Percentiles rank a stretch among this genome's conserved stretches.
These are phyloP conservation scores for Geranium incanum DNA, from an alignment of 441 rosid genomes.

Conservation along the genomic window DNA sequence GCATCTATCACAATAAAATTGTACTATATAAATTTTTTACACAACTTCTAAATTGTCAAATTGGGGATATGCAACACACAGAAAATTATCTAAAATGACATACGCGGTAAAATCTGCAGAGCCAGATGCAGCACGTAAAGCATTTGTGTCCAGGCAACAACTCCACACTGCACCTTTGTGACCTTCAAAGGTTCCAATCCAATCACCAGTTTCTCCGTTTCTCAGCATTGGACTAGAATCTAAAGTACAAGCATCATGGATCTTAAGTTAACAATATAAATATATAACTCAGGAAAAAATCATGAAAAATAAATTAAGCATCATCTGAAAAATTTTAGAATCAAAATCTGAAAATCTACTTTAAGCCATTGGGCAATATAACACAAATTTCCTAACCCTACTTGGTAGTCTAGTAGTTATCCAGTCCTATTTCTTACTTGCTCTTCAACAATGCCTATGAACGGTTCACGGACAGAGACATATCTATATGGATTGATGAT, in stretches of 20 bases:
- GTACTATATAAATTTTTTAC: no score
- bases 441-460: no score
- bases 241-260: conserved; percentile 25
- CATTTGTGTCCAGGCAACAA: conserved; percentile 75
- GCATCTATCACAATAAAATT: no score
- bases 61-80: not conserved
- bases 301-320: not conserved
- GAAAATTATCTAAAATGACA: no score
- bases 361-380: no score
- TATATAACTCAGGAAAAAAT: not conserved
- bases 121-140: conserved; percentile 83
- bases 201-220: conserved; percentile 96
- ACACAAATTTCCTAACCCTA: no score
- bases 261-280: not conserved
- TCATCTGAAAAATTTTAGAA: not conserved
- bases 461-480: no score
- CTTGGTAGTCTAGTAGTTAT: no score
- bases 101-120: conserved; percentile 95
- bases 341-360: not conserved
- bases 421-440: no score
- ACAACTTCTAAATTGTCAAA: no score
- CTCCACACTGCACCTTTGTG: conserved; percentile 99
- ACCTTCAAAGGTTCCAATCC: conserved; percentile 97
- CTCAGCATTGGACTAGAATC: conserved; percentile 92
- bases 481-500: not conserved